Evolutionary conservation across 306 rosid species (phyloP), one percentile per base, ranked within the genome.

Genomic region (Biancaea sappan): DNA sequence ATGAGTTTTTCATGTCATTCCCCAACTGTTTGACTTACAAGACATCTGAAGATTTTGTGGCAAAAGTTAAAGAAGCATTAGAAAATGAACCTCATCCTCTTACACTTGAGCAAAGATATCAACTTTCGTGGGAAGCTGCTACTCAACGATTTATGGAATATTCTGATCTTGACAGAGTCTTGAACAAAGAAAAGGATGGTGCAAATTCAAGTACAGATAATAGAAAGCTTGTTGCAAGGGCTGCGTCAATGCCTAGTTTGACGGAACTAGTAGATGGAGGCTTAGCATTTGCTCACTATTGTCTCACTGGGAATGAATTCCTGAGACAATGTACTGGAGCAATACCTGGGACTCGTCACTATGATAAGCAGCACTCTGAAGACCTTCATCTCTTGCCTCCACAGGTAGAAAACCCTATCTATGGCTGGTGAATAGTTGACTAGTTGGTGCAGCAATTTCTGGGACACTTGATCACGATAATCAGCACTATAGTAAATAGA

Each of bases 111-210:
- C 86, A 94, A 79, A 86, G 89, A 80, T 87, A 88, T 66, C 77
- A 84, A 54, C 97, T 94, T 62, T 94, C 99, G 31, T 94, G 99
- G 99, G 99, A 94, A 83, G 99, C 97, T 47, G 99, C 99, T 26
- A 94, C 99, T 43, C 89, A 92, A 73, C 88, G 99, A 79, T 94
- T 94, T 67, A 83, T 92, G 86, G 92, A 88, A 72, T 87, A 84
- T 76, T 94, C 99, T 4, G 96, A 94, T 66, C 93, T 94, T 40
- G 84, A 90, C 53, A 82, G n/a, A 72, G 34, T 92, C 72, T 67
- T 92, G 78, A 81, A 82, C 67, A 72, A 46, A 24, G 85, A 79
- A 24, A 82, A 66, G 58, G 78, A 82, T 38, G 79, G 78, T 25
- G 64, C 74, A 24, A 79, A 81, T 48, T 56, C 82, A 8, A 63